Percentiles rank a stretch among this genome's conserved stretches.
Evolutionary conservation across 306 rosid species (phyloP).

Genomic region (Vigna nakashimae): DNA sequence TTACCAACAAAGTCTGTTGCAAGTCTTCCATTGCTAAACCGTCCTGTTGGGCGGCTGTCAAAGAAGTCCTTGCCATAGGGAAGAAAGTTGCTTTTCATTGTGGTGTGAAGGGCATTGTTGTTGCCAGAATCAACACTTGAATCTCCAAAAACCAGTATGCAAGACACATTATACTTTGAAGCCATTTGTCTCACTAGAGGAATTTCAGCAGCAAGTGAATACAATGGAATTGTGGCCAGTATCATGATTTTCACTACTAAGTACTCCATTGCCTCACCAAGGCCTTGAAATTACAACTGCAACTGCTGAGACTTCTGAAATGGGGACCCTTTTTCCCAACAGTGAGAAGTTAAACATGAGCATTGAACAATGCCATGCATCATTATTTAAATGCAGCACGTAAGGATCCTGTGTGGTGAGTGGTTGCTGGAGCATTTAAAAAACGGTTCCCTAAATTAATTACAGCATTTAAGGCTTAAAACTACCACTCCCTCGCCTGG

Average conservation of each 20-base stretch:
- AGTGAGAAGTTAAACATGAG: background rate
- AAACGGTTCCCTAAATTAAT: conserved; percentile 4
- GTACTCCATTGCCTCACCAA: background rate
- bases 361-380: background rate
- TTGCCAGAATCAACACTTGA: conserved; percentile 88
- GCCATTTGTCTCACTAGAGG: conserved; percentile 40
- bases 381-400: conserved; percentile 31
- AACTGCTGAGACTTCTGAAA: background rate
- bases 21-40: conserved; percentile 75
- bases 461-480: conserved; percentile 38
- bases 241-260: conserved; percentile 20
- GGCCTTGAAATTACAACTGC: no score
- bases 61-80: conserved; percentile 81
- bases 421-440: conserved; percentile 37
- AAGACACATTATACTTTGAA: conserved; percentile 47
- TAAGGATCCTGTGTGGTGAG: conserved; percentile 16
- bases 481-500: background rate
- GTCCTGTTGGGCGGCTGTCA: conserved; percentile 66
- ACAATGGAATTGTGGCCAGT: conserved; percentile 37
- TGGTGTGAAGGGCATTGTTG: conserved; percentile 69
- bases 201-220: conserved; percentile 39
- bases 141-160: conserved; percentile 77
- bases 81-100: conserved; percentile 66
- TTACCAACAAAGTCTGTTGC: conserved; percentile 81
- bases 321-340: background rate